Base-by-base conservation (phyloP, 139 green algal species). In the Asterochloris erici region DNA sequence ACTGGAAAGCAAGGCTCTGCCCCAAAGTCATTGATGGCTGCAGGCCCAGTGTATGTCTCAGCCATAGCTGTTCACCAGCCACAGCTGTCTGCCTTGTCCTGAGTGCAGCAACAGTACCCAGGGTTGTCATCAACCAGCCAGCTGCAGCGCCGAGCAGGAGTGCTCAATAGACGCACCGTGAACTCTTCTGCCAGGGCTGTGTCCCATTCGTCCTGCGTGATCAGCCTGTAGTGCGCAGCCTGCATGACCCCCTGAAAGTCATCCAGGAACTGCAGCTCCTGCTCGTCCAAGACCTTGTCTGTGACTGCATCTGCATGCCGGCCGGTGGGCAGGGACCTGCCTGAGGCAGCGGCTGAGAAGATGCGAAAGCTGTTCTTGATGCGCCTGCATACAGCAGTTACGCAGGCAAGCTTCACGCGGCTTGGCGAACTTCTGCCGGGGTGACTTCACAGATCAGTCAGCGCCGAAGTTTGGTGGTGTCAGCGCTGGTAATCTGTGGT, bases 171-270 rank as follows among this genome's bases (percentile, higher is more conserved):
- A 54, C 79, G 26, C 70, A 84, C 84, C 73, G 88, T 85, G 85
- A 95, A 96, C 71, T 90, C 79, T 77, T 96, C 91, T 14, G 74
- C 74, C 74, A 89, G 81, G 16, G 93, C 92, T n/a, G 89, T 84
- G 0, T 91, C 83, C 90, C 90, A 96, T 47, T 94, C 90, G 15
- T 85, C 68, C 24, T 83, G 28, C 61, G 79, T 90, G 60, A 95
- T 76, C 66, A 94, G 81, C 61, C 89, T 78, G 88, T 91, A 96
- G 77, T 94, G 90, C 0, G 86, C 85, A 9, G 85, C 81, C 23
- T 82, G 47, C 86, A 96, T 87, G 70, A 96, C 88, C 71, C 86
- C 78, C 11, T 91, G 70, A 63, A 95, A 91, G 77, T 94, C 91
- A 10, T 80, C 78, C 63, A 96, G 79, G 29, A 95, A 93, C 13